These are phyloP conservation scores for Boechera stricta DNA, from an alignment of 345 rosid genomes.

Conservation along the genomic window DNA sequence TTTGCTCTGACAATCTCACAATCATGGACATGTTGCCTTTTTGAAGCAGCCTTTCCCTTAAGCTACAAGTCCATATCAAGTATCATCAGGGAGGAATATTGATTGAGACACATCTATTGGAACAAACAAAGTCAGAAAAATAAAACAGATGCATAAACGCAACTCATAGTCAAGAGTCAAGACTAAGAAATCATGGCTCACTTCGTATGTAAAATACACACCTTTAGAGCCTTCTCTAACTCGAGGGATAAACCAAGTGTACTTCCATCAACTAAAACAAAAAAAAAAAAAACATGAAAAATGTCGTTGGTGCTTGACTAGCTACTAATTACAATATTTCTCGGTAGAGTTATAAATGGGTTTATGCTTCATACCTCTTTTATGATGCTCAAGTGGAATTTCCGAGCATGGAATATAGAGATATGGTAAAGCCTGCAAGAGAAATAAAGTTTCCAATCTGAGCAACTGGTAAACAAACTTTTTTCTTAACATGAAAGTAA, in stretches of 20 bases:
- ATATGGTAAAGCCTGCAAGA: slow-evolving; percentile 84
- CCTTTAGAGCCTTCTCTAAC: slow-evolving; percentile 89
- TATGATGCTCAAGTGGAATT: slow-evolving; percentile 47
- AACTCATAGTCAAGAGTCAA: slow-evolving; percentile 22
- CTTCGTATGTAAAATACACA: slow-evolving; percentile 37
- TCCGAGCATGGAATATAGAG: slow-evolving; percentile 81
- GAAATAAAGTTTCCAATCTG: slow-evolving; percentile 7
- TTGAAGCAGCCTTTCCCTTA: slow-evolving; percentile 67
- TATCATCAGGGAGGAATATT: slow-evolving; percentile 7
- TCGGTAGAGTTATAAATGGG: neutral
- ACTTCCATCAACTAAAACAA: slow-evolving; percentile 58
- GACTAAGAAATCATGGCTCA: slow-evolving; percentile 11
- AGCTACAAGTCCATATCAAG: slow-evolving; percentile 53
- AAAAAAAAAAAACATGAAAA: slow-evolving; percentile 37
- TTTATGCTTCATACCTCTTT: slow-evolving; percentile 56
- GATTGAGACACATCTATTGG: slow-evolving; percentile 15
- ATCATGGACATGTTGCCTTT: slow-evolving; percentile 85
- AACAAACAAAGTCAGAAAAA: slow-evolving; percentile 9
- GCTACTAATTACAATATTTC: slow-evolving; percentile 2
- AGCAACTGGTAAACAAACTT: slow-evolving; percentile 3
- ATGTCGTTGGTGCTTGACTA: slow-evolving; percentile 10
- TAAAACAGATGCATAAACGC: neutral
- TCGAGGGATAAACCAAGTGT: slow-evolving; percentile 59
- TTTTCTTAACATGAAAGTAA: neutral
- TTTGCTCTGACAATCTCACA: slow-evolving; percentile 81